These are phyloP conservation scores for Sporothrix sp. DNA, from an alignment of 2,329 filamentous ascomycete species.

Conservation along the genomic window DNA sequence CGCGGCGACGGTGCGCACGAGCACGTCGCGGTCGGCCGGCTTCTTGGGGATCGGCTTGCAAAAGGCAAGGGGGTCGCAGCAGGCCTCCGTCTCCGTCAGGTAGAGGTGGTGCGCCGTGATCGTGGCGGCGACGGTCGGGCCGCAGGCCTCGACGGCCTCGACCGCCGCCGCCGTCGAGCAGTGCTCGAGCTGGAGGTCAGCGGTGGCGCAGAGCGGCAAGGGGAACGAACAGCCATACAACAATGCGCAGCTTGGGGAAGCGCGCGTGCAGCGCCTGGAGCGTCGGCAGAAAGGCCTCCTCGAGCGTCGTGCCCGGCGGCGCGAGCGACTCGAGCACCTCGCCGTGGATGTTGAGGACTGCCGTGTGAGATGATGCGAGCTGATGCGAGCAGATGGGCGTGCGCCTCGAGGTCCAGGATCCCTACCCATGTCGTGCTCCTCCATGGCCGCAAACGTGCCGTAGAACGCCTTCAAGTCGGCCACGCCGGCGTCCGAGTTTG, in stretches of 20 bases:
- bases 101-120: conserved; percentile 84
- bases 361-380: not conserved
- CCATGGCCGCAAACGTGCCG: conserved; percentile 81
- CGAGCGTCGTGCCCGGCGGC: conserved; percentile 34
- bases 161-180: conserved; percentile 78
- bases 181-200: conserved; percentile 46
- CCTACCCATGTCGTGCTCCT: conserved; percentile 59
- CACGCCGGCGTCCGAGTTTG: conserved; percentile 60
- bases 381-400: not conserved
- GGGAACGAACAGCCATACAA: conserved; percentile 24
- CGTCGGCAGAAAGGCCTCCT: conserved; percentile 71
- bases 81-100: conserved; percentile 32
- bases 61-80: conserved; percentile 19
- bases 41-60: conserved; percentile 70
- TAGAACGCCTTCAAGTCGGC: conserved; percentile 61
- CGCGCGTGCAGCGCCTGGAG: conserved; percentile 60
- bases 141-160: conserved; percentile 65
- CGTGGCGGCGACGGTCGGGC: conserved; percentile 65
- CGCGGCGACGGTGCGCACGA: conserved; percentile 53
- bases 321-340: conserved; percentile 44
- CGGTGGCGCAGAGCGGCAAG: too few relatives aligned
- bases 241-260: conserved; percentile 63
- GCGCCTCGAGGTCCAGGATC: too few relatives aligned
- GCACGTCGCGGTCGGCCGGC: conserved; percentile 59
- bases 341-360: conserved; percentile 67